These are phyloP conservation scores for Aeminium ludgeri DNA, from an alignment of 495 filamentous ascomycete genomes.

Conservation along the genomic window DNA sequence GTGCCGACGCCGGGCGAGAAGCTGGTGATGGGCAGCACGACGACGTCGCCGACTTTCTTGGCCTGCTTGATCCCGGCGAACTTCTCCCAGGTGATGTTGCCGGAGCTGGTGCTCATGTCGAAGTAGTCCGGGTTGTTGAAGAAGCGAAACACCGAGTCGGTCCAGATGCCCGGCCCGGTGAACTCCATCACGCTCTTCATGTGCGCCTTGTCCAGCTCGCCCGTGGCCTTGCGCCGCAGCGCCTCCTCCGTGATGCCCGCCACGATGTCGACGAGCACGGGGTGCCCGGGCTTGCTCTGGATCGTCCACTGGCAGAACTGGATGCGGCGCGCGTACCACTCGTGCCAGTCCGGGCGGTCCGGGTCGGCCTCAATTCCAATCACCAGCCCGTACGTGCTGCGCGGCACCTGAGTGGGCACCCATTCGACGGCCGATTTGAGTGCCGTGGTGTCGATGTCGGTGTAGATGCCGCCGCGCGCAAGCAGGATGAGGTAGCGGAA, in stretches of 20 bases:
- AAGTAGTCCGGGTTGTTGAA: constrained; percentile 89
- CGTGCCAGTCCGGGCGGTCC: constrained; percentile 75
- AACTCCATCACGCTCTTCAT: constrained; percentile 78
- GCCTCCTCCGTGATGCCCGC: constrained; percentile 70
- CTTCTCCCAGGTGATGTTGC: constrained; percentile 67
- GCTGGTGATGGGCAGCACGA: constrained; percentile 87
- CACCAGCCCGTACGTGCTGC: constrained; percentile 61
- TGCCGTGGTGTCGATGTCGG: constrained; percentile 86
- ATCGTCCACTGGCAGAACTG: constrained; percentile 99
- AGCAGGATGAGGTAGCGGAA: constrained; percentile 93
- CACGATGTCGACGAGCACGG: constrained; percentile 75
- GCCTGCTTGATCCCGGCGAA: constrained; percentile 71
- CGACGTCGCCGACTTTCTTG: constrained; percentile 85
- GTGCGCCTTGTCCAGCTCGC: constrained; percentile 48
- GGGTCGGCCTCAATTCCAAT: constrained; percentile 95
- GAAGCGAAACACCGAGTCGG: constrained; percentile 77
- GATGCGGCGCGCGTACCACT: constrained; percentile 90
- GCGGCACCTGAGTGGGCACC: constrained; percentile 65
- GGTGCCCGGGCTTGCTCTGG: constrained; percentile 86
- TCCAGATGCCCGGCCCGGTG: constrained; percentile 90
- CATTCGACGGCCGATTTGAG: constrained; percentile 70
- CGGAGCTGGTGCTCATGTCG: constrained; percentile 50
- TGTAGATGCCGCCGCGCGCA: constrained; percentile 87
- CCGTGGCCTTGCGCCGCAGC: constrained; percentile 53
- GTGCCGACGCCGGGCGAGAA: constrained; percentile 90